Percentiles rank a stretch among this genome's conserved stretches.
Conservation (phyloP, 129 eudicot genomes). For the Flaveria bidentis region DNA sequence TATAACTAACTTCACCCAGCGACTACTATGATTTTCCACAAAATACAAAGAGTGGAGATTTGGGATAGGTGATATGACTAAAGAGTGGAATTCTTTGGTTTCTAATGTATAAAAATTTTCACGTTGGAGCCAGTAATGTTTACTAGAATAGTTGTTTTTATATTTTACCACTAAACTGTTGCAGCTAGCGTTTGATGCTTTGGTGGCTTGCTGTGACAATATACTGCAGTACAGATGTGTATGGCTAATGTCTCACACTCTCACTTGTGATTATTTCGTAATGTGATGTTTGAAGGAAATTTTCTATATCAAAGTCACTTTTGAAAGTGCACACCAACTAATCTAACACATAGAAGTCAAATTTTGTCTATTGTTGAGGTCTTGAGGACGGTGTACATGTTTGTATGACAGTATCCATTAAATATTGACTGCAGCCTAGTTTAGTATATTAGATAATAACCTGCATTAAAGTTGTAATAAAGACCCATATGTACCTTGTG, state of each 20-base stretch:
- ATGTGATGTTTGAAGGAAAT: neutral
- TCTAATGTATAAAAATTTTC: neutral
- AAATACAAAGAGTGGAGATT: slow-evolving; percentile 22
- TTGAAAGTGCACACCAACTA: neutral
- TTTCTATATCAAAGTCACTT: neutral
- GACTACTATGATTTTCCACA: slow-evolving; percentile 1
- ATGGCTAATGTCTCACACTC: slow-evolving; percentile 1
- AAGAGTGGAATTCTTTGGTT: slow-evolving; percentile 28
- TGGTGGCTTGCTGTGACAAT: slow-evolving; percentile 2
- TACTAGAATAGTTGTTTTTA: neutral
- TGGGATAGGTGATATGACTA: slow-evolving; percentile 2
- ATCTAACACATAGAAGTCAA: neutral
- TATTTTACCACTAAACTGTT: slow-evolving; percentile 16
- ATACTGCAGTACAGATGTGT: neutral
- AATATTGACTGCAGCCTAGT: neutral
- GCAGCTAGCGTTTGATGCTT: slow-evolving; percentile 1
- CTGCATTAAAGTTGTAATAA: neutral
- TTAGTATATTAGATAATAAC: slow-evolving; percentile 5
- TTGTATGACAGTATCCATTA: neutral
- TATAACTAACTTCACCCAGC: neutral
- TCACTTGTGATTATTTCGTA: neutral
- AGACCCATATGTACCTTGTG: neutral
- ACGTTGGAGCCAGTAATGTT: neutral
- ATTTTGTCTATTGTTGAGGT: neutral
- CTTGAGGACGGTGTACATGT: neutral